A percentile compares a stretch with the other conserved stretches of the same genome.
These are phyloP conservation scores for Chlamydomonas incerta DNA, from an alignment of 139 green algal species.

Conservation along the genomic window DNA sequence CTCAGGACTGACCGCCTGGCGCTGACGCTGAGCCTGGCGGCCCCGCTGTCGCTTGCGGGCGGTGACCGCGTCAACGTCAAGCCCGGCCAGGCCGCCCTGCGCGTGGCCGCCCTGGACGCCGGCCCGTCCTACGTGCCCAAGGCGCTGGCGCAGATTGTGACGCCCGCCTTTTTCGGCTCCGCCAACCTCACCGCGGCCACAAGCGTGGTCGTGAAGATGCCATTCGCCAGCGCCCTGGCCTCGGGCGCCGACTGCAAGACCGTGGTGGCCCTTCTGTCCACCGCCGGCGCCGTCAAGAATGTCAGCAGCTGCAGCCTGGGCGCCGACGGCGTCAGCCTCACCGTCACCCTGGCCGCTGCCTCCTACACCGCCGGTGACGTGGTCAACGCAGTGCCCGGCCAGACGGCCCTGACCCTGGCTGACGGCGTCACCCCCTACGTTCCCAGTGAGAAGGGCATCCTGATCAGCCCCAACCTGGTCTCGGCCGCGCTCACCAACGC, in stretches of 20 bases:
- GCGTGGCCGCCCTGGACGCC: neutral
- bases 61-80: neutral
- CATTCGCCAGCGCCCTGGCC: neutral
- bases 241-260: too few species aligned
- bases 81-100: neutral
- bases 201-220: neutral
- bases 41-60: neutral
- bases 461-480: neutral
- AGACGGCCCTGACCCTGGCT: neutral
- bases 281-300: neutral
- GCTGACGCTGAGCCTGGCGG: neutral
- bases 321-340: neutral
- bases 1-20: neutral
- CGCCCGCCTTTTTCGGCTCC: neutral
- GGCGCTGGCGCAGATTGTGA: neutral
- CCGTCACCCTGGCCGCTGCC: neutral
- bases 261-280: neutral
- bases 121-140: neutral
- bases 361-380: neutral
- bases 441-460: neutral
- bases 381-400: neutral
- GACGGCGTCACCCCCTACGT: neutral
- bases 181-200: neutral
- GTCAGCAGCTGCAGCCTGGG: neutral
- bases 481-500: neutral